phyloP scores from a whole-genome alignment of 139 green algal species.

The Picochlorum sp. region DNA sequence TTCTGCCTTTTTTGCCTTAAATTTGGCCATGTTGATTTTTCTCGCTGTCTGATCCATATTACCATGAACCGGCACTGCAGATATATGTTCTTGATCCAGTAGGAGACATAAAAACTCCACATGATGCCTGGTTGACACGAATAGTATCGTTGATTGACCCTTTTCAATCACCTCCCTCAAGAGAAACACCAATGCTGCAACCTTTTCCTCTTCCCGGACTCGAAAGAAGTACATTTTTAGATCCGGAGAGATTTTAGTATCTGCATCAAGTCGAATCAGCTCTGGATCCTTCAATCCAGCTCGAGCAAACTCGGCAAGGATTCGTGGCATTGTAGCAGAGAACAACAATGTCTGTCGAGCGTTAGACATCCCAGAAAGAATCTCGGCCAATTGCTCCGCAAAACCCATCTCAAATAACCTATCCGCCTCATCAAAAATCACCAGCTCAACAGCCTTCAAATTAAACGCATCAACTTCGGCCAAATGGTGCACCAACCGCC shows the following conservation, averaged over 20 bases:
- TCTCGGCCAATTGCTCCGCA: slow-evolving; percentile 73
- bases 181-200: slow-evolving; percentile 81
- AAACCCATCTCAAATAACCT: slow-evolving; percentile 98
- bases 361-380: slow-evolving; percentile 60
- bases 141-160: slow-evolving; percentile 75
- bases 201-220: slow-evolving; percentile 79
- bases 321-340: slow-evolving; percentile 81
- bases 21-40: slow-evolving; percentile 92
- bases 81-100: slow-evolving; percentile 58
- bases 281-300: slow-evolving; percentile 74
- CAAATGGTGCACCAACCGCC: slow-evolving; percentile 88
- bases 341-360: slow-evolving; percentile 91
- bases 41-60: slow-evolving; percentile 92
- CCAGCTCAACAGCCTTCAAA: slow-evolving; percentile 60
- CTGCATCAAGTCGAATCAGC: slow-evolving; percentile 88
- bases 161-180: slow-evolving; percentile 62
- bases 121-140: slow-evolving; percentile 85
- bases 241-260: slow-evolving; percentile 79
- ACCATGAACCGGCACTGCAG: slow-evolving; percentile 72
- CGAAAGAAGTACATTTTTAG: slow-evolving; percentile 76
- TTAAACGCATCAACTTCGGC: slow-evolving; percentile 69
- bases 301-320: slow-evolving; percentile 89
- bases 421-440: slow-evolving; percentile 93
- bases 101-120: slow-evolving; percentile 85
- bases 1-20: slow-evolving; percentile 49